These are phyloP conservation scores for Sordaria brevicollis DNA, from an alignment of 495 filamentous ascomycete genomes.

Conservation along the genomic window DNA sequence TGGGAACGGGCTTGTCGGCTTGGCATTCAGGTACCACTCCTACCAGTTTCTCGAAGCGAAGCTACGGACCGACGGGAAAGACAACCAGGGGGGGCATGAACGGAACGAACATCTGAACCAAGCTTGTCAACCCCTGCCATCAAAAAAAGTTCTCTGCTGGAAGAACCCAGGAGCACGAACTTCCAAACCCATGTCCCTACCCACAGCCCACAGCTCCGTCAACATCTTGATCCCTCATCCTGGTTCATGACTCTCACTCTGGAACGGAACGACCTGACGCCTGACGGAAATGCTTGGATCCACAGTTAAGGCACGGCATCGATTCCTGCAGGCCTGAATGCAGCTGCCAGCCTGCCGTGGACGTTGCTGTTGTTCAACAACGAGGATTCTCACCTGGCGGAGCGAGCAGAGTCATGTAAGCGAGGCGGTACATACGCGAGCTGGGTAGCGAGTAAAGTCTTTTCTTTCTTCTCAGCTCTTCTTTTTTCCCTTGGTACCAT, in stretches of 20 bases:
- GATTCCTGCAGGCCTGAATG: not conserved
- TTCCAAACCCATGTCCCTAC: not conserved
- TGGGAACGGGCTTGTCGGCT: not conserved
- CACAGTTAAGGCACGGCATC: not conserved
- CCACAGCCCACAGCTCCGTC: not conserved
- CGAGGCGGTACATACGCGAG: not conserved
- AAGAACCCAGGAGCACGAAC: not conserved
- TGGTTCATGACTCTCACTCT: too few species aligned
- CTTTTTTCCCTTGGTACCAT: not conserved
- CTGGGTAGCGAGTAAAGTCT: not conserved
- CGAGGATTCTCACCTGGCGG: too few species aligned
- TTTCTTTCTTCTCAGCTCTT: not conserved
- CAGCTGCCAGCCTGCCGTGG: too few species aligned
- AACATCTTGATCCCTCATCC: too few species aligned
- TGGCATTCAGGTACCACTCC: not conserved
- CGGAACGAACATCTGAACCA: not conserved
- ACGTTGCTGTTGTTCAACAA: not conserved
- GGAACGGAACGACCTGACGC: not conserved
- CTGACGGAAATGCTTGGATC: not conserved
- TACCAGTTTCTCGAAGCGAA: too few species aligned
- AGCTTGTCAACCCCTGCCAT: not conserved
- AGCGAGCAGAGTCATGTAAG: not conserved
- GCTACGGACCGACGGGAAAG: not conserved
- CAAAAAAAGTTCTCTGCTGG: not conserved
- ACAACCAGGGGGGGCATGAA: not conserved